Evolutionary conservation across 495 filamentous ascomycete species (phyloP), one percentile per base, ranked within the genome.

Genomic region (Pseudoneurospora amorphoporcata): DNA sequence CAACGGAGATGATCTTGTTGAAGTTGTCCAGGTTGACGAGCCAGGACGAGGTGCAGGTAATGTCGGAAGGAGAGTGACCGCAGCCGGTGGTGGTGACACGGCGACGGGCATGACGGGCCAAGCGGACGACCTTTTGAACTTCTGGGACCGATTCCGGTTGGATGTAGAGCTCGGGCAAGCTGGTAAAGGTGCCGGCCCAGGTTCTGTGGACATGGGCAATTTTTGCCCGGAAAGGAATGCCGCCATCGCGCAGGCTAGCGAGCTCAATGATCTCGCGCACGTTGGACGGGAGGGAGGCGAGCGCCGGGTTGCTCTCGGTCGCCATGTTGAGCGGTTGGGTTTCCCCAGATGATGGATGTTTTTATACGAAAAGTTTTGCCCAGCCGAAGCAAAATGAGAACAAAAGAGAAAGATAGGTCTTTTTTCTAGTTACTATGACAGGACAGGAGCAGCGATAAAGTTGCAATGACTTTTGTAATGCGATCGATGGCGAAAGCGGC

Each of bases 31-130:
- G 89, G 76, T 97, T 98, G 73, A 98, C 86, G 76, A 98, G 89
- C 95, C 95, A 99, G 17, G 91, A 90, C 0, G 93, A 95, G 35
- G 95, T 97, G 82, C 94, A 97, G 35, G 95, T 98, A 53, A 99
- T 81, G 75, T 95, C 92, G 75, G 90, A 95, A 19, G 95, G 95
- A 45, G 94, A 98, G 82, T 99, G 95, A 69, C 89, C 92, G 71
- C 90, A 94, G 40, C 95, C 95, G 37, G 92, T 91, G 32, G 90
- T 90, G 17, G 92, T 89, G 45, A 99, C 82, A 53, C 93, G 90
- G 45, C 93, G 90, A 40, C 93, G 89, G 81, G 90, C 94, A 79
- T 87, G 86, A 71, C 92, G 91, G 23, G 95, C 96, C 12, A 98
- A 87, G 43, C 85, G 90, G 45, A 97, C 87, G 72, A 92, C 84